Conservation (phyloP, 1,284 basidiomycete genomes). For the Ustilago tritici region DNA sequence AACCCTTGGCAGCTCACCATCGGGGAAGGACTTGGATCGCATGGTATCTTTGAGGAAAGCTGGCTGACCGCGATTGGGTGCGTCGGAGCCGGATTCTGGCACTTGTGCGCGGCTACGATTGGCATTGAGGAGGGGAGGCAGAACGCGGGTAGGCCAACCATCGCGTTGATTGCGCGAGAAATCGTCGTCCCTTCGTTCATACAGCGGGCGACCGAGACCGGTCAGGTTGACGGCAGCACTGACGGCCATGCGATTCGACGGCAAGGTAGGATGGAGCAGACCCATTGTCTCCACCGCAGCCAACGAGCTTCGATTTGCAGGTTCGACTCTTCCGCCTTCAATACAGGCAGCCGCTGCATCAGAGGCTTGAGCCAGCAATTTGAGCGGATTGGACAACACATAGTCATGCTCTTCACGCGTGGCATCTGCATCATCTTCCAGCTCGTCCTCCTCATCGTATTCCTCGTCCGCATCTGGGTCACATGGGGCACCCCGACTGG, state of each 20-base stretch:
- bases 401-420: conserved; percentile 53
- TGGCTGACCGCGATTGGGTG: conserved; percentile 18
- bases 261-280: conserved; percentile 38
- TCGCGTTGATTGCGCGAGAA: conserved; percentile 20
- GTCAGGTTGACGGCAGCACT: conserved; percentile 48
- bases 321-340: conserved; percentile 40
- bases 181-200: conserved; percentile 36
- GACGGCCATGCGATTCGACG: conserved; percentile 47
- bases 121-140: conserved; percentile 41
- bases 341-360: conserved; percentile 54
- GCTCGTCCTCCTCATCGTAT: conserved; percentile 57
- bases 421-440: conserved; percentile 53
- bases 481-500: conserved; percentile 24
- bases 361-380: conserved; percentile 58
- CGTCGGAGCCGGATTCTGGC: conserved; percentile 10
- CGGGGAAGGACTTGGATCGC: conserved; percentile 50
- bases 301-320: conserved; percentile 37
- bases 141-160: conserved; percentile 42
- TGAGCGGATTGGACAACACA: conserved; percentile 60
- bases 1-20: conserved; percentile 38
- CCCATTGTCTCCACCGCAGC: conserved; percentile 59
- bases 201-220: conserved; percentile 44
- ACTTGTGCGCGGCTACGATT: conserved; percentile 3
- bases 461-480: conserved; percentile 55
- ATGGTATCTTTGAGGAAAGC: conserved; percentile 38